phyloP scores from a whole-genome alignment of 805 yeast species.

The Candida patagonica region DNA sequence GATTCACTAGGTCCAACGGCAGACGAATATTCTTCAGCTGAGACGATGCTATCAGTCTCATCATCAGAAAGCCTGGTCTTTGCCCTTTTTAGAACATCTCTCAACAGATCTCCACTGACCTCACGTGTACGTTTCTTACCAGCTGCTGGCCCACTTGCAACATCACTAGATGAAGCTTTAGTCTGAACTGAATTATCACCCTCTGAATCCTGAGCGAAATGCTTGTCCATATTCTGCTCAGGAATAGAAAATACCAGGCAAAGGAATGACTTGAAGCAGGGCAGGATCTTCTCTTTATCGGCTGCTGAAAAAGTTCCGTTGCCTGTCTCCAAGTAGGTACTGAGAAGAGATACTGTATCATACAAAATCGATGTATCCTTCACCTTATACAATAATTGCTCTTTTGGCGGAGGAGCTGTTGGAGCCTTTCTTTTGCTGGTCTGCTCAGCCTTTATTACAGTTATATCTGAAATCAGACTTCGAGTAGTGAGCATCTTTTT shows the following conservation, averaged over 20 bases:
- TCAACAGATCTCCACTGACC: slow-evolving; percentile 33
- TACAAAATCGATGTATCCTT: slow-evolving; percentile 57
- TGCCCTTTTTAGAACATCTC: slow-evolving; percentile 40
- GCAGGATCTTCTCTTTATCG: slow-evolving; percentile 70
- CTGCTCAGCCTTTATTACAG: slow-evolving; percentile 87
- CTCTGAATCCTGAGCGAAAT: slow-evolving; percentile 30
- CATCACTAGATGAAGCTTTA: slow-evolving; percentile 11
- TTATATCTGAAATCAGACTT: slow-evolving; percentile 81
- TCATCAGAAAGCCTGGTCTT: slow-evolving; percentile 11
- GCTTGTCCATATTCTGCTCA: slow-evolving; percentile 26
- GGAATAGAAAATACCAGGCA: slow-evolving; percentile 52
- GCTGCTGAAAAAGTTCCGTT: slow-evolving; percentile 66
- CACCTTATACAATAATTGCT: slow-evolving; percentile 55
- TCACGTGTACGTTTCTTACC: slow-evolving; percentile 15
- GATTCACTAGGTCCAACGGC: slow-evolving; percentile 10
- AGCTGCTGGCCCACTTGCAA: slow-evolving; percentile 1
- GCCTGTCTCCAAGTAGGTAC: slow-evolving; percentile 55
- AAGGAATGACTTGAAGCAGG: slow-evolving; percentile 61
- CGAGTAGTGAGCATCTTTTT: slow-evolving; percentile 85
- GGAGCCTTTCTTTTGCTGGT: slow-evolving; percentile 73
- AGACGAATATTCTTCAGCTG: slow-evolving; percentile 6
- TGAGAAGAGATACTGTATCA: slow-evolving; percentile 64
- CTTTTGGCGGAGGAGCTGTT: slow-evolving; percentile 76
- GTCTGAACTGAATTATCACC: slow-evolving; percentile 7
- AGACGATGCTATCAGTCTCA: slow-evolving; percentile 5